Base-by-base conservation (phyloP, 306 rosid genomes). In the Lathyrus oleraceus region DNA sequence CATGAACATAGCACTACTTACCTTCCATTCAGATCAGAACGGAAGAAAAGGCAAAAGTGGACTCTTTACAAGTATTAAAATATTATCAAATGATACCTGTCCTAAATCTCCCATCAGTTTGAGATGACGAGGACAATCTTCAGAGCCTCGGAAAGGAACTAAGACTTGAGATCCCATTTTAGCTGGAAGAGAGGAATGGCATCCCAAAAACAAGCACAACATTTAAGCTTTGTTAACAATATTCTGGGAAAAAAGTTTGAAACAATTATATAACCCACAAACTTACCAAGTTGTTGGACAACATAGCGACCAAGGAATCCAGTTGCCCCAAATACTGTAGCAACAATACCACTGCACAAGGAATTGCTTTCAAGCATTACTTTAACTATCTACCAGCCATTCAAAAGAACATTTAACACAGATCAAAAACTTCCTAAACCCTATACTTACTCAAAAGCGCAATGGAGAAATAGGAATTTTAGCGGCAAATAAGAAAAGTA, bases 71-170 rank as follows among this genome's bases (percentile, higher is more conserved):
- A 20, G 42, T 23, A 45, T 16, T 47, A 58, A 70, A 77, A 80
- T 32, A 70, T 20, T 39, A 59, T 67, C 43, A 60, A 53, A 48
- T 8, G 63, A 67, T 84, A 94, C 99, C 99, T 94, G 99, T 78
- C 99, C 99, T 79, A 94, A 81, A 85, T 94, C 99, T 39, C 99
- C 99, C 99, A 91, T 94, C 80, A 94, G 81, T 85, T 94, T 94
- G 61, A 94, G 92, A 76, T 94, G 97, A 23, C 99, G 99, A 47
- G 76, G 97, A 59, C 81, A 70, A 83, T 94, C 99, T 82, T 94
- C 99, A 67, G 95, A 91, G 69, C 96, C 95, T 63, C 99, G 95
- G 66, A 94, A 94, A 45, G 99, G 97, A 75, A 95, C 88, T 39
- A 95, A 76, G 51, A 95, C 96, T 79, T 95, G 99, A 71, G 96